Evolutionary conservation across 1,284 basidiomycete species (phyloP).

Genomic region (Tylopilus sp.): DNA sequence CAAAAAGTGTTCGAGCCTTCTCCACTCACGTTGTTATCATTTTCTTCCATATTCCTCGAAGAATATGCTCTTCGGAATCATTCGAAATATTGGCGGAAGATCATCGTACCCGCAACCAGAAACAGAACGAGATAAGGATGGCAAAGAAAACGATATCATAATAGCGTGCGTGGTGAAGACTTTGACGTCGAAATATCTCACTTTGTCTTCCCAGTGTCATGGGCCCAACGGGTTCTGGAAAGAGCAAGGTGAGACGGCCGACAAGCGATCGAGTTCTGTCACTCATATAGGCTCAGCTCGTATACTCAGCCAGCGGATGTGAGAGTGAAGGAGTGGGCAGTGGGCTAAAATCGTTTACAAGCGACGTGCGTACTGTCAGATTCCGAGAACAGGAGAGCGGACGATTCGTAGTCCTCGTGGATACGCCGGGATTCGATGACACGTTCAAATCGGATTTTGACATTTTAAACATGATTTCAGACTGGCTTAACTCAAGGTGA

Average conservation of each 20-base stretch:
- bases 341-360: slow-evolving; percentile 28
- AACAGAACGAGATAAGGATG: neutral
- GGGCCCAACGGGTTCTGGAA: neutral
- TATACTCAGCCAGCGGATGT: slow-evolving; percentile 28
- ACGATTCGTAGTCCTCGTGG: slow-evolving; percentile 6
- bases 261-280: neutral
- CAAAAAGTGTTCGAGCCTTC: no score
- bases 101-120: neutral
- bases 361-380: slow-evolving; percentile 15
- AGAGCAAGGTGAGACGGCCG: slow-evolving; percentile 1
- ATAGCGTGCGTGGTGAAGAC: neutral
- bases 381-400: slow-evolving; percentile 2
- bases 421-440: slow-evolving; percentile 4
- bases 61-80: neutral
- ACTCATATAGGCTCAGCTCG: slow-evolving; percentile 27
- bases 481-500: slow-evolving; percentile 15
- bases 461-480: slow-evolving; percentile 26
- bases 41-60: neutral
- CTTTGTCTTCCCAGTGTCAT: neutral
- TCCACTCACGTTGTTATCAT: no score
- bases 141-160: neutral
- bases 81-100: no score
- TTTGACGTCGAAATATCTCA: neutral
- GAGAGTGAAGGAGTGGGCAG: slow-evolving; percentile 18
- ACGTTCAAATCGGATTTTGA: slow-evolving; percentile 25